Evolutionary conservation across 176 grass and related monocot genomes (phyloP).

Genomic region (Oryza officinalis): DNA sequence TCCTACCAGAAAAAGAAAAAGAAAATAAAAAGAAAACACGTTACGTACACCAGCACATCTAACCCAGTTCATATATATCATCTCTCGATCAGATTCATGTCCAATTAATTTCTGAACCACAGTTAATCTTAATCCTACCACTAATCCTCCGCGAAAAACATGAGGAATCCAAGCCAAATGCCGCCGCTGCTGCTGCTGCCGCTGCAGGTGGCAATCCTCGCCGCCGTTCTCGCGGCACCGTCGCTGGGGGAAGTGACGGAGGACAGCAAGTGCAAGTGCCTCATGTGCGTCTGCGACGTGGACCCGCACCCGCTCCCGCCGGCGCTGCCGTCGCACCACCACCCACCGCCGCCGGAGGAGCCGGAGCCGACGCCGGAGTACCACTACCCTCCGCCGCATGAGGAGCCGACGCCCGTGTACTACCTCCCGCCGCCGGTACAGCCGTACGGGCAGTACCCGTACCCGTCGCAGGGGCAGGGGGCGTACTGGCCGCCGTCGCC

Average conservation of each 20-base stretch:
- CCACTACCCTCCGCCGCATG: conserved; percentile 6
- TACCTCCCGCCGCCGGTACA: not conserved
- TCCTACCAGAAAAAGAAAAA: not conserved
- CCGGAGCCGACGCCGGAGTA: not conserved
- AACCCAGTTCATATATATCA: conserved; percentile 8
- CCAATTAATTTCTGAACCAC: no score
- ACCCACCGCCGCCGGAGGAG: not conserved
- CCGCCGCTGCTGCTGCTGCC: not conserved
- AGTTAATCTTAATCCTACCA: no score
- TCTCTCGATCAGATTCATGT: not conserved
- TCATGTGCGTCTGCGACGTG: conserved; percentile 60
- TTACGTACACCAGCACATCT: conserved; percentile 13
- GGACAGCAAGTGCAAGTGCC: conserved; percentile 46
- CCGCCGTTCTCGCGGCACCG: not conserved
- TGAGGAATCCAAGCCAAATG: not conserved
- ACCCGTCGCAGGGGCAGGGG: conserved; percentile 14
- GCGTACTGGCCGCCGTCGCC: conserved; percentile 1
- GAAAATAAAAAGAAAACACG: not conserved
- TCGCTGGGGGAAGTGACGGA: not conserved
- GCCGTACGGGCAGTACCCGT: not conserved
- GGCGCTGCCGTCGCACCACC: conserved; percentile 20
- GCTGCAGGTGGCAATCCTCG: not conserved
- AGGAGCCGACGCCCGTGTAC: not conserved
- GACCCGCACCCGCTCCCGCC: conserved; percentile 51
- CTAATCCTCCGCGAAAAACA: not conserved